Evolutionary conservation across 352 stramenopile genomes (phyloP), one percentile per base, ranked within the genome.

Genomic region (Pythium scleroteichum): DNA sequence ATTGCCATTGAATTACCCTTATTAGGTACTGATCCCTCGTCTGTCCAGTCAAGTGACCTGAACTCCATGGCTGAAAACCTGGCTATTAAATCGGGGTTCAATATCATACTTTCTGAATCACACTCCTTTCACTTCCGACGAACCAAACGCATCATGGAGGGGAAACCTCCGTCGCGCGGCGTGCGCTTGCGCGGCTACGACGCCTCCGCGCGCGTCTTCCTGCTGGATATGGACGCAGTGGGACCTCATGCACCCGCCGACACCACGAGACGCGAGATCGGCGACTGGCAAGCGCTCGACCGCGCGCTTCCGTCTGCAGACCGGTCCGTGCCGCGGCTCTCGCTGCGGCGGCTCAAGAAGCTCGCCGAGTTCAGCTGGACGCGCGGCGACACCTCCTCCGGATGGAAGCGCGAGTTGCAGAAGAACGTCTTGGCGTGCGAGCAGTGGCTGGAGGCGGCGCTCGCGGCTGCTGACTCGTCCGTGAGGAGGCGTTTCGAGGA

Each of bases 381-480:
- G 8, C 69, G 69, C 24, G 68, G 68, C 26, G 73, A 90, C 57
- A 2, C 35, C 2, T 26, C 68, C 10, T 20, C 65, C 5, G 82
- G 84, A 9, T 89, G 82, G 80, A 73, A 75, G 10, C 4, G 75
- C 2, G 79, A 90, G 64, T 52, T 91, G 12, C 61, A 79, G 63
- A 93, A 91, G 70, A 89, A 75, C 53, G 72, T 87, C 38, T 45
- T 26, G 1, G 57, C 61, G 39, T 87, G 76, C 38, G 76, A 91
- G 20, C 44, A 66, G 41, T 93, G 84, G 84, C 22, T 91, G 33
- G 80, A 78, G 48, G 47, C 23, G 12, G 68, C 72, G 26, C 72
- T 90, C 38, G 32, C n/a, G 2, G 49, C 51, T 35, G 64, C 85
- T 13, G 26, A 71, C 2, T 10, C 14, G 12, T 49, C 62, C 10